Conservation (phyloP, 257 asterid species). For the Plectranthus barbatus region DNA sequence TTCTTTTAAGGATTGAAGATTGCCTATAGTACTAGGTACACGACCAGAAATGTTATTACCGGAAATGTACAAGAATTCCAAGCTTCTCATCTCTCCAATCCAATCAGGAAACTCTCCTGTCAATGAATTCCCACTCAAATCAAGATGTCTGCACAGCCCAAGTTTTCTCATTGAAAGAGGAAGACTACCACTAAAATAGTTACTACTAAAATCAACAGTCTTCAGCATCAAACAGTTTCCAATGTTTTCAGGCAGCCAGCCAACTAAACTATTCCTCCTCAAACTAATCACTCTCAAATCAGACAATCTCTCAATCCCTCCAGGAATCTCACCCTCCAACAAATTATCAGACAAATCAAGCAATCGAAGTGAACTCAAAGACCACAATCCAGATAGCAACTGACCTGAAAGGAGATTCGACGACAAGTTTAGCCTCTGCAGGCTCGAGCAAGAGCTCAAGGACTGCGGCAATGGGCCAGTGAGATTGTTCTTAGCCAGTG, state of each 20-base stretch:
- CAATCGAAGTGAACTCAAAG: slow-evolving; percentile 39
- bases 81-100: slow-evolving; percentile 67
- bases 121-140: slow-evolving; percentile 41
- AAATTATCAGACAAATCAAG: slow-evolving; percentile 65
- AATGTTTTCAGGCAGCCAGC: slow-evolving; percentile 55
- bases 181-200: slow-evolving; percentile 44
- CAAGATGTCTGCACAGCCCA: slow-evolving; percentile 35
- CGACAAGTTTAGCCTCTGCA: slow-evolving; percentile 54
- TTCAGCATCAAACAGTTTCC: slow-evolving; percentile 52
- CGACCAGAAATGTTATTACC: slow-evolving; percentile 51
- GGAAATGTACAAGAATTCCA: slow-evolving; percentile 55
- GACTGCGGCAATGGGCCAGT: slow-evolving; percentile 54
- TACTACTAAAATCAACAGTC: slow-evolving; percentile 47
- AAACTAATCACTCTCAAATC: slow-evolving; percentile 37
- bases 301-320: slow-evolving; percentile 39
- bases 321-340: slow-evolving; percentile 62
- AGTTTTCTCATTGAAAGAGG: slow-evolving; percentile 59
- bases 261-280: slow-evolving; percentile 42
- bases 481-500: slow-evolving; percentile 64
- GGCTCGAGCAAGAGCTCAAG: slow-evolving; percentile 41
- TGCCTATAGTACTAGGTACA: slow-evolving; percentile 39
- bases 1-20: slow-evolving; percentile 40
- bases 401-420: slow-evolving; percentile 57
- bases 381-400: slow-evolving; percentile 42
- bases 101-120: slow-evolving; percentile 62